Conservation (phyloP, 768 basidiomycete species). For the Leccinum uliginosum region DNA sequence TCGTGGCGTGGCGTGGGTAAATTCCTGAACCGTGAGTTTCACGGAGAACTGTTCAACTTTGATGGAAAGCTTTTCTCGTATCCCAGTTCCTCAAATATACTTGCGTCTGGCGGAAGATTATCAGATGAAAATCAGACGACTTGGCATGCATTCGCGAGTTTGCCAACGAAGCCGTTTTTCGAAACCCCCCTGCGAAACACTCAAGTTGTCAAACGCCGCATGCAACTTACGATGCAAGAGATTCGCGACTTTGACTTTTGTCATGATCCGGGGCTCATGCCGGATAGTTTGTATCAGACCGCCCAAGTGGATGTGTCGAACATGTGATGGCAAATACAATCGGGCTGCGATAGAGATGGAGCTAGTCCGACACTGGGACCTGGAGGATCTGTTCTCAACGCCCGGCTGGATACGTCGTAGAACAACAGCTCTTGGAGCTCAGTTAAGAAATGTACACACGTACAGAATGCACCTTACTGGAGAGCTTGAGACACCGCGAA, state of each 20-base stretch:
- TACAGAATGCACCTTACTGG: too few species aligned
- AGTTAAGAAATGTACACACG: too few species aligned
- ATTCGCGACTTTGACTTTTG: slow-evolving; percentile 90
- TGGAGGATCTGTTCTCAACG: too few species aligned
- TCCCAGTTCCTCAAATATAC: slow-evolving; percentile 82
- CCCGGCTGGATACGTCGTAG: too few species aligned
- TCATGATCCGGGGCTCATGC: too few species aligned
- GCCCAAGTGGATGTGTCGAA: slow-evolving; percentile 62
- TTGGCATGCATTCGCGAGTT: slow-evolving; percentile 85
- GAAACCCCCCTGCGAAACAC: slow-evolving; percentile 83
- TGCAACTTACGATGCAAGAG: slow-evolving; percentile 84
- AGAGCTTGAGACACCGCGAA: too few species aligned
- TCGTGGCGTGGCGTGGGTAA: too few species aligned
- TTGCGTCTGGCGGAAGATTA: slow-evolving; percentile 74
- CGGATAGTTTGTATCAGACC: slow-evolving; percentile 46
- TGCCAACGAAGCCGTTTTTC: slow-evolving; percentile 76
- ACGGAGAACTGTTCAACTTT: too few species aligned
- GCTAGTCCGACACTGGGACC: too few species aligned
- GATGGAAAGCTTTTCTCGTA: too few species aligned
- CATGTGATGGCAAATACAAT: slow-evolving; percentile 85
- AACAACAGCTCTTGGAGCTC: too few species aligned
- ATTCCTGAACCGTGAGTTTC: too few species aligned
- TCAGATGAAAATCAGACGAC: slow-evolving; percentile 82
- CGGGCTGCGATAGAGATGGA: slow-evolving; percentile 79
- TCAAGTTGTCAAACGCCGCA: slow-evolving; percentile 79